A percentile compares a stretch with the other conserved stretches of the same genome.
Evolutionary conservation across 192 early-diverging fungal species (phyloP).

Genomic region (Umbelopsis sp.): DNA sequence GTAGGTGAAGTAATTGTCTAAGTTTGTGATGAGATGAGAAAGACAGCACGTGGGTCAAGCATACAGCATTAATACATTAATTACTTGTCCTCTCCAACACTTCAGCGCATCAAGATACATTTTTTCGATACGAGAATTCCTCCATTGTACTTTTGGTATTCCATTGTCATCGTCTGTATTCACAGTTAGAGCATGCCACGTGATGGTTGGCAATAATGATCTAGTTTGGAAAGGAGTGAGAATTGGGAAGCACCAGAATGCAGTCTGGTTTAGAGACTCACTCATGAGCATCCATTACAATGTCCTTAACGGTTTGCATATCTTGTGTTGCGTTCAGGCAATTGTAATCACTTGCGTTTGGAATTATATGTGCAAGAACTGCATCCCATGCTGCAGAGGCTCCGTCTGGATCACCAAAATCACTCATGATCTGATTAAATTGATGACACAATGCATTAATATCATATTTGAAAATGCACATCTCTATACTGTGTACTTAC

Average conservation of each 20-base stretch:
- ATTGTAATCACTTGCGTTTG: background rate
- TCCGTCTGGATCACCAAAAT: background rate
- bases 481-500: background rate
- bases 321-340: background rate
- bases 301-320: background rate
- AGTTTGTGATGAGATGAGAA: too few relatives aligned
- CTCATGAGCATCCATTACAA: background rate
- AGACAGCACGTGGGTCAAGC: too few relatives aligned
- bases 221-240: background rate
- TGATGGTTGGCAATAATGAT: background rate
- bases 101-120: background rate
- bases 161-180: slow-evolving; percentile 2
- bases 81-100: background rate
- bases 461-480: too few relatives aligned
- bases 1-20: background rate
- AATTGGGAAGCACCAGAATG: too few relatives aligned
- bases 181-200: slow-evolving; percentile 3
- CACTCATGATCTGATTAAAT: background rate
- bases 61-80: too few relatives aligned
- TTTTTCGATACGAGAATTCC: slow-evolving; percentile 5
- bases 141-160: slow-evolving; percentile 3
- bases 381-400: background rate
- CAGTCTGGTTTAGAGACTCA: background rate
- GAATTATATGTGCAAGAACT: background rate
- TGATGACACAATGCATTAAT: background rate